Evolutionary conservation across 768 basidiomycete genomes (phyloP), one percentile per base, ranked within the genome.

Genomic region (Tylopilus subfusipes): DNA sequence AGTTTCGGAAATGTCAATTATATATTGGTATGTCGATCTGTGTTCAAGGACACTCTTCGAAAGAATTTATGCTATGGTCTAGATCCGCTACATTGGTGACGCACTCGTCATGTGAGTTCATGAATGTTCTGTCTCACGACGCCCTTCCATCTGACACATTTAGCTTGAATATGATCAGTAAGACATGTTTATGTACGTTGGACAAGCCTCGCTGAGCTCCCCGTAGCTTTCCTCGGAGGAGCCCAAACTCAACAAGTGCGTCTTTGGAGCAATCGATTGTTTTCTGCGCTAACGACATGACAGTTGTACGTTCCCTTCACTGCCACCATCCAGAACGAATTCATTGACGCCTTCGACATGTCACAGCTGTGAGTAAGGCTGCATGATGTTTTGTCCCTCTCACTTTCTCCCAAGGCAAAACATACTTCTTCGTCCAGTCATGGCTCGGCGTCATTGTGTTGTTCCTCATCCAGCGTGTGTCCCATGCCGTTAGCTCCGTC

Each of bases 31-130:
- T 24, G 60, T 65, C n/a, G 5, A 25, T n/a, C 24, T 6, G 9
- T 14, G 6, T 46, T 40, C n/a, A 19, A 12, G 19, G 21, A 2
- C 19, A 27, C 22, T 3, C 3, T 21, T 29, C 1, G 21, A 30
- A 11, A 14, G 9, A 30, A 29, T 40, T 13, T 3, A 29, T 16
- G 6, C 10, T 21, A 19, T 24, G 4, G 14, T 14, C n/a, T 25
- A 67, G 64, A 64, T 65, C n/a, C 65, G 65, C 9, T 65, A 64
- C 16, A 48, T 66, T 2, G 64, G 64, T n/a, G 51, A 66, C 31
- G 51, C 31, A 3, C 22, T 67, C 25, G 52, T 48, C 21, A 59
- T 62, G 64, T 65, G 27, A 56, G 65, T 47, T 16, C 19, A 21
- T 27, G 9, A 22, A 13, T 7, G 5, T 25, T 33, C 11, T 16